Conservation (phyloP, 2,329 filamentous ascomycete genomes). For the Metarhizium album region DNA sequence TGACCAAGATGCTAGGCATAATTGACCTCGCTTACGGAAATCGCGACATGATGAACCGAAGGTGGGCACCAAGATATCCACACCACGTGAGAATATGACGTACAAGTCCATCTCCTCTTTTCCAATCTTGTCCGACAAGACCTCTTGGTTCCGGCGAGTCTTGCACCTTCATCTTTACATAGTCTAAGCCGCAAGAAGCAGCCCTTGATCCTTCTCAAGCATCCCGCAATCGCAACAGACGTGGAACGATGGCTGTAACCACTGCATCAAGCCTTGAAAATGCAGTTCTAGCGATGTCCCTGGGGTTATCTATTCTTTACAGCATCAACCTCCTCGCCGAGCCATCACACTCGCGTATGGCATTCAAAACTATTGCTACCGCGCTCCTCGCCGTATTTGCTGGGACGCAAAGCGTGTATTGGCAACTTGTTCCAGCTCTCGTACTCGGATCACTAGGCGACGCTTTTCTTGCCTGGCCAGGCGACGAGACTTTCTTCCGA, state of each 20-base stretch:
- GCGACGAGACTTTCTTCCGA: constrained; percentile 20
- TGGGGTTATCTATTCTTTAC: constrained; percentile 11
- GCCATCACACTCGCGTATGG: constrained; percentile 18
- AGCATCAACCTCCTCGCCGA: constrained; percentile 8
- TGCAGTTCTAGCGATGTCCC: constrained; percentile 3
- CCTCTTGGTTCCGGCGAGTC: too few relatives aligned
- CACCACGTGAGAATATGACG: too few relatives aligned
- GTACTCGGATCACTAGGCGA: constrained; percentile 23
- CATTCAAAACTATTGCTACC: constrained; percentile 21
- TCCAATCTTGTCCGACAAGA: too few relatives aligned
- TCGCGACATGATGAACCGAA: too few relatives aligned
- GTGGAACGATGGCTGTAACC: neutral
- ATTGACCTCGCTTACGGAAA: too few relatives aligned
- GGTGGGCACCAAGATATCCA: too few relatives aligned
- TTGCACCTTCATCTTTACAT: too few relatives aligned
- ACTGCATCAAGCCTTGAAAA: neutral
- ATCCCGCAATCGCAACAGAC: too few relatives aligned
- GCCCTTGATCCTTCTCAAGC: too few relatives aligned
- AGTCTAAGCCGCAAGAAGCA: too few relatives aligned
- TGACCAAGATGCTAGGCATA: too few relatives aligned
- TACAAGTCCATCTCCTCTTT: too few relatives aligned
- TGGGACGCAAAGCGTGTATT: constrained; percentile 8
- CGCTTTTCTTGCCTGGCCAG: constrained; percentile 24
- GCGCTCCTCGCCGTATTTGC: constrained; percentile 17
- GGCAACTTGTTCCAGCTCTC: constrained; percentile 17